Conservation (phyloP, 768 basidiomycete species). For the Lactifluus pinguis region DNA sequence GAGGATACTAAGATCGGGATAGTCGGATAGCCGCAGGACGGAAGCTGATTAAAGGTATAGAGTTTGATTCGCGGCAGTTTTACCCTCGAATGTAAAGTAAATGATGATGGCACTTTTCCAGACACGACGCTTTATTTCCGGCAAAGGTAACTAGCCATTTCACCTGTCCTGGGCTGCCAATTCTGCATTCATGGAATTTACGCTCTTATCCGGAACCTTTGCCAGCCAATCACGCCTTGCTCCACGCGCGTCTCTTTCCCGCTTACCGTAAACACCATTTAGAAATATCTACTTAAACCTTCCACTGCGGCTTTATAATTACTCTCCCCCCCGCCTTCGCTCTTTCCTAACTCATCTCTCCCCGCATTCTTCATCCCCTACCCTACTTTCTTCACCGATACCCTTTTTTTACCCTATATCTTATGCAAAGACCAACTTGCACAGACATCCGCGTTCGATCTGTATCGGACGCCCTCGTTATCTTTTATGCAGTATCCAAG, state of each 20-base stretch:
- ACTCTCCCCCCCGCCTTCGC: conserved; percentile 1
- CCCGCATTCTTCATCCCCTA: neutral
- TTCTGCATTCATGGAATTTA: conserved; percentile 15
- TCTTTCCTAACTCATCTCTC: neutral
- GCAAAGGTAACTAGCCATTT: conserved; percentile 14
- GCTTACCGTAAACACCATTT: conserved; percentile 19
- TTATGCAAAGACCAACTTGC: conserved; percentile 65
- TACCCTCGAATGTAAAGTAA: conserved; percentile 5
- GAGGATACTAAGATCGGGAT: conserved; percentile 4
- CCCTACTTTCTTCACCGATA: neutral
- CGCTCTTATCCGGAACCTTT: conserved; percentile 15
- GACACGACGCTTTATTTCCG: conserved; percentile 6
- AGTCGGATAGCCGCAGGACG: conserved; percentile 12
- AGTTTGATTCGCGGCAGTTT: conserved; percentile 19
- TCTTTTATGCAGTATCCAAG: conserved; percentile 64
- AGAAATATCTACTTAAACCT: conserved; percentile 17
- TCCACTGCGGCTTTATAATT: neutral
- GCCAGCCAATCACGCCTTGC: conserved; percentile 9
- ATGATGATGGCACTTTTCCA: conserved; percentile 2
- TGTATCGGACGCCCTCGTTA: conserved; percentile 57
- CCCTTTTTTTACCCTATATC: neutral
- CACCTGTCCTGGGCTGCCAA: conserved; percentile 15
- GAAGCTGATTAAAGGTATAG: conserved; percentile 22
- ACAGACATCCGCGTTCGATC: conserved; percentile 52
- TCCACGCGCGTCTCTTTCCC: conserved; percentile 7